Evolutionary conservation across 169 alveolate species (phyloP).

Genomic region (Theileria annulata): DNA sequence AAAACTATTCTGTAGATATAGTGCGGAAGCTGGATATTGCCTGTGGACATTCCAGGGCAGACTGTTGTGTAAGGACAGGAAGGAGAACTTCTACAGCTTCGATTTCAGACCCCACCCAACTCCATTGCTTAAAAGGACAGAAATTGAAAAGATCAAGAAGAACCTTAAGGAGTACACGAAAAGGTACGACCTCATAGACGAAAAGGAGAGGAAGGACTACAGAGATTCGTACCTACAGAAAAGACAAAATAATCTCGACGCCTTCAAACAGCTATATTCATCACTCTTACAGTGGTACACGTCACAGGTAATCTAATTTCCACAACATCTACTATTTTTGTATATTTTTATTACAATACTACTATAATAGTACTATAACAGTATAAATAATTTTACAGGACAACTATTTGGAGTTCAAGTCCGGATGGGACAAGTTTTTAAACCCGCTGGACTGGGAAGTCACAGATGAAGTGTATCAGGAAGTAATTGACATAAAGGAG

Average conservation of each 20-base stretch:
- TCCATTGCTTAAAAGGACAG: constrained; percentile 74
- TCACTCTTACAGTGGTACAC: constrained; percentile 67
- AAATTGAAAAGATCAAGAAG: constrained; percentile 81
- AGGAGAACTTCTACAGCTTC: constrained; percentile 82
- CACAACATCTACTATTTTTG: constrained; percentile 8
- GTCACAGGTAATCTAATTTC: constrained; percentile 51
- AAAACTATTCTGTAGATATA: constrained; percentile 48
- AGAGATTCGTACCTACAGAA: constrained; percentile 68
- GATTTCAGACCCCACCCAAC: constrained; percentile 90
- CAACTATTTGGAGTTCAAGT: constrained; percentile 56
- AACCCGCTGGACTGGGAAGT: constrained; percentile 73
- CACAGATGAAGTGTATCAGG: constrained; percentile 58
- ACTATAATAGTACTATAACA: no score
- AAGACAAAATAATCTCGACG: constrained; percentile 68
- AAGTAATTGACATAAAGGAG: constrained; percentile 62
- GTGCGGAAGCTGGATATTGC: constrained; percentile 82
- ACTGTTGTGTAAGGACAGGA: constrained; percentile 75
- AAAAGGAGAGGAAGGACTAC: constrained; percentile 75
- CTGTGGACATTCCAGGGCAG: constrained; percentile 89
- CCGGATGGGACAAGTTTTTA: constrained; percentile 70
- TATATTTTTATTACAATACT: constrained; percentile 23
- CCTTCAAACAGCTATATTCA: constrained; percentile 45
- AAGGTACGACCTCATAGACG: constrained; percentile 76
- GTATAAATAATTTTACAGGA: constrained; percentile 24
- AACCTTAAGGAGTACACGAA: constrained; percentile 82